Base-by-base conservation (phyloP, 495 filamentous ascomycete species). In the Evansstolkia leycettana region DNA sequence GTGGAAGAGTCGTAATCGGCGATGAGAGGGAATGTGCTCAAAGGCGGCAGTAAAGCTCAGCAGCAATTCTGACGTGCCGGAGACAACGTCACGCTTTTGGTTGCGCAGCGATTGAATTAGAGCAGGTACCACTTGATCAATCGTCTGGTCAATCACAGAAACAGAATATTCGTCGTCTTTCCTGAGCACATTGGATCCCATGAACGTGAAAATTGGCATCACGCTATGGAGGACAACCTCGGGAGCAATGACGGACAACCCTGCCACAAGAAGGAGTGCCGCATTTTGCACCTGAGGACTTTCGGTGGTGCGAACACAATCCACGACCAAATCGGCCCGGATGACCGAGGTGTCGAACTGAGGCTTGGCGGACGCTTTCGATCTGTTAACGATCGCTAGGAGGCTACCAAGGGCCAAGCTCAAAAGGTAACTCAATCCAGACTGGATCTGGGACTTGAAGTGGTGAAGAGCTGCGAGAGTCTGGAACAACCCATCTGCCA, bases 141-240 rank as follows among this genome's bases (percentile, higher is more conserved):
- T 81, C 0, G 89, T 95, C 54, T 73, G 60, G 20, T 64, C 82
- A 40, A 95, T 85, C 17, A 96, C 88, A 47, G 92, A 80, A 3
- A 85, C 86, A 4, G 90, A 96, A 57, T 90, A 95, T 27, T 95
- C 88, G 48, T 98, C 90, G 41, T 85, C 80, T 58, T 92, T 86
- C 19, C 80, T 75, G 14, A 98, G 70, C 7, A 93, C 76, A 17
- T 81, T 89, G 18, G 78, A 76, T 25, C 86, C 82, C 84, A 95
- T 93, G 57, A 94, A 95, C 0, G 90, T 95, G 59, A 98, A 98
- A 24, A 98, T 88, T 5, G 92, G 92, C 90, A 98, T 96, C 34
- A 98, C 82, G 40, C 84, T 94, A 51, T 98, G 88, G 34, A 96
- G 69, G 7, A 98, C 82, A 15, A 86, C 58, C 47, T 94, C 84